phyloP scores from a whole-genome alignment of 2,329 filamentous ascomycete genomes.

The Fusarium sp. region DNA sequence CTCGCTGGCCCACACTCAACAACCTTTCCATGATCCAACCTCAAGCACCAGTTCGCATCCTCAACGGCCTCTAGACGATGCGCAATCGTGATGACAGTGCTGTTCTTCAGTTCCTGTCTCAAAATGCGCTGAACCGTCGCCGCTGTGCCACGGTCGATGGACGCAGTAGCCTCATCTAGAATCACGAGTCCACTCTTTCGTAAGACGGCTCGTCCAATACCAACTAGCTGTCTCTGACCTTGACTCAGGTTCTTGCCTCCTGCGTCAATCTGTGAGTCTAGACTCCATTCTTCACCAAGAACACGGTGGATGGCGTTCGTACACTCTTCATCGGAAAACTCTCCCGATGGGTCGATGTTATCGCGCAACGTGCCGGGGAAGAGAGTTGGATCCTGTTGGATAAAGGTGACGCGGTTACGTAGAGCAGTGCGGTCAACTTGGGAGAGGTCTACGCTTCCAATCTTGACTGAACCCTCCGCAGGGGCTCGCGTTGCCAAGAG shows the following conservation, averaged over 20 bases:
- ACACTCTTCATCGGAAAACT: slow-evolving; percentile 64
- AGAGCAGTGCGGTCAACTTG: slow-evolving; percentile 65
- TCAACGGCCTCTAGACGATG: slow-evolving; percentile 71
- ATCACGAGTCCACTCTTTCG: slow-evolving; percentile 69
- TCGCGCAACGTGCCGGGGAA: slow-evolving; percentile 69
- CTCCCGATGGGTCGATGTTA: slow-evolving; percentile 75
- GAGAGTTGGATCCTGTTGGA: slow-evolving; percentile 72
- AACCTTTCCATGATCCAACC: slow-evolving; percentile 63
- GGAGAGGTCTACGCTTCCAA: slow-evolving; percentile 65
- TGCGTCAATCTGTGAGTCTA: slow-evolving; percentile 64
- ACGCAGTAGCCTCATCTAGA: slow-evolving; percentile 73
- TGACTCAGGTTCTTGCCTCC: slow-evolving; percentile 72
- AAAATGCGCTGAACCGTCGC: slow-evolving; percentile 67
- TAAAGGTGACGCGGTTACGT: slow-evolving; percentile 68
- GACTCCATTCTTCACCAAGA: slow-evolving; percentile 60
- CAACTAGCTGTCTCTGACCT: slow-evolving; percentile 71
- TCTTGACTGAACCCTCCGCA: slow-evolving; percentile 59
- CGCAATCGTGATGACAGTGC: slow-evolving; percentile 74
- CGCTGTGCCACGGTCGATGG: slow-evolving; percentile 69
- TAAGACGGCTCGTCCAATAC: slow-evolving; percentile 69
- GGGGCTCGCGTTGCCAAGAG: slow-evolving; percentile 67
- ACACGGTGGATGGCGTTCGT: slow-evolving; percentile 67
- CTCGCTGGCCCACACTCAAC: slow-evolving; percentile 58
- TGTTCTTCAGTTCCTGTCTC: slow-evolving; percentile 62
- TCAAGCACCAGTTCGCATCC: slow-evolving; percentile 65